Evolutionary conservation across 2,329 filamentous ascomycete species (phyloP), one percentile per base, ranked within the genome.

Genomic region (Penicillium aurantiogriseum): DNA sequence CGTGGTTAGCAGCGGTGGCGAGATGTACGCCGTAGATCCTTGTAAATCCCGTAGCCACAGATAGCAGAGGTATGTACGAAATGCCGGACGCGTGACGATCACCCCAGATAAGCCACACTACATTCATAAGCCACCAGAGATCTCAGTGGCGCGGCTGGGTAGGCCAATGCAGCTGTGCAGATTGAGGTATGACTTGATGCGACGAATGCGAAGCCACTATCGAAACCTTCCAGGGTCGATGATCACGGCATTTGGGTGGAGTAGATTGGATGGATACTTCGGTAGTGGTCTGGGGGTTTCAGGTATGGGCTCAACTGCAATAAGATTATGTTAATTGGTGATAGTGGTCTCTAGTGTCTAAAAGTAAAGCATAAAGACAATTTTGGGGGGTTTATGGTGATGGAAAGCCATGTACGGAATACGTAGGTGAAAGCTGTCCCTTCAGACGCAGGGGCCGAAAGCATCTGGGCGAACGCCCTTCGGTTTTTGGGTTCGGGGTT

Each of bases 371-470:
- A 31, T 19, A 40, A 11, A 31, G 31, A 19, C 25, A 5, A 5
- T 13, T n/a, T 36, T 9, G 31, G 45, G 55, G 51, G 33, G 21
- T 54, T 45, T 15, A 23, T 56, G 50, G 43, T 21, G 44, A 25
- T 42, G 10, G 21, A 31, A 27, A 40, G 10, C 35, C 17, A 42
- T 25, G 39, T 54, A 47, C 48, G 49, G 51, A 33, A 6, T 54
- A 47, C 48, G 51, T 54, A 33, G 8, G 46, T 51, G 54, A 36
- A 59, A 57, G 52, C 53, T 43, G 62, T 60, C 57, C 63, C 53
- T 60, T 57, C 15, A 36, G 53, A 67, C 53, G 62, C 63, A 66
- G 64, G 64, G 64, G 63, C 53, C 21, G 47, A 57, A 45, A 61
- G 63, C 23, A 56, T 53, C 56, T 59, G 58, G 47, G 52, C 60